Evolutionary conservation across 1,284 basidiomycete genomes (phyloP).

Genomic region (Naganishia cerealis): DNA sequence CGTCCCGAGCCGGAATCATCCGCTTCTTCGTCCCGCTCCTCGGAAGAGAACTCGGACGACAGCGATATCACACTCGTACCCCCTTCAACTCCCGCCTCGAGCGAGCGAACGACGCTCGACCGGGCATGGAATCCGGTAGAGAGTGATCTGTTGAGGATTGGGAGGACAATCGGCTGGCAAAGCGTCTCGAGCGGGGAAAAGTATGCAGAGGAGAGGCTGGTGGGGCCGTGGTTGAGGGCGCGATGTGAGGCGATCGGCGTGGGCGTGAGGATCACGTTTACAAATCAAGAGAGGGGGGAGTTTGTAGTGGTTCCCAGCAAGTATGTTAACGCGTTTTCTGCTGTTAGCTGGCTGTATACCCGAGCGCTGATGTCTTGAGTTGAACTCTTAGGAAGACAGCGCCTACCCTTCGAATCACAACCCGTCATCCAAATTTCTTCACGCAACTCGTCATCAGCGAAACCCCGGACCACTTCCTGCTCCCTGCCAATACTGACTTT

Average conservation of each 20-base stretch:
- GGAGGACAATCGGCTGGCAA: conserved; percentile 25
- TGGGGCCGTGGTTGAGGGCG: conserved; percentile 6
- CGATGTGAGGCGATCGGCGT: conserved; percentile 39
- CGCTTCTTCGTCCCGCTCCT: background rate
- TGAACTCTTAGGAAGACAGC: background rate
- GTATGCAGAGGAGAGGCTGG: conserved; percentile 48
- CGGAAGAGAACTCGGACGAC: background rate
- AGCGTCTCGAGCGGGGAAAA: conserved; percentile 48
- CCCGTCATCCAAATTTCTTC: conserved; percentile 62
- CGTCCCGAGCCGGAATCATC: conserved; percentile 62
- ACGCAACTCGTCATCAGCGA: conserved; percentile 59
- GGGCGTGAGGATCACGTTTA: conserved; percentile 55
- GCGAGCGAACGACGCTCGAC: background rate
- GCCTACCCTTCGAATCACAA: conserved; percentile 53
- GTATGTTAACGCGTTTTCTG: background rate
- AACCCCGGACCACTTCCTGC: conserved; percentile 56
- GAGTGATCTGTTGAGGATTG: conserved; percentile 12
- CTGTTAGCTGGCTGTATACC: too few species aligned
- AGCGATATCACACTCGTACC: conserved; percentile 4
- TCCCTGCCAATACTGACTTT: conserved; percentile 47
- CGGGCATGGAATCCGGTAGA: conserved; percentile 25
- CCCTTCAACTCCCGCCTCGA: background rate
- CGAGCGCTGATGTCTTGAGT: background rate
- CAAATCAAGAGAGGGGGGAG: conserved; percentile 48
- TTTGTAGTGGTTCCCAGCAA: conserved; percentile 36